A percentile compares a stretch with the other conserved stretches of the same genome.
phyloP scores from a whole-genome alignment of 768 basidiomycete genomes.

The Russula abietina region DNA sequence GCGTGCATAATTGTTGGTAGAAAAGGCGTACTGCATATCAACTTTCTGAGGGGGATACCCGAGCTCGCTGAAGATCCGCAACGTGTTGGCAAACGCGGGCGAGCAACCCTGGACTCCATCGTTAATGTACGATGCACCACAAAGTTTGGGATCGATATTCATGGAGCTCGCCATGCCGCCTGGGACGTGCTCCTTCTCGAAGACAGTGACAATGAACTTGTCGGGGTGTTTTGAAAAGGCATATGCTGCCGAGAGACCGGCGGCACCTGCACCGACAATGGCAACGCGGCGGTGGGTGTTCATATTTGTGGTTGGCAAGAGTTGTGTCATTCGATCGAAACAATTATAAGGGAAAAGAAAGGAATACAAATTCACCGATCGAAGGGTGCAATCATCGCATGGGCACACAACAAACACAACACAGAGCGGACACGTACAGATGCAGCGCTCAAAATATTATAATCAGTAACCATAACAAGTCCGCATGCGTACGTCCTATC shows the following conservation, averaged over 20 bases:
- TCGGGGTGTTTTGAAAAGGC: constrained; percentile 33
- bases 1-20: background rate
- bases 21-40: constrained; percentile 31
- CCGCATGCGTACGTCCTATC: constrained; percentile 10
- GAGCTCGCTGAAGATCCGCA: constrained; percentile 33
- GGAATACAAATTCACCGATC: constrained; percentile 20
- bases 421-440: constrained; percentile 18
- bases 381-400: constrained; percentile 6
- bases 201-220: constrained; percentile 31
- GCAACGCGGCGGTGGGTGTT: constrained; percentile 9
- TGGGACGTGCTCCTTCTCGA: constrained; percentile 30
- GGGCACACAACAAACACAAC: constrained; percentile 10
- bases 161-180: constrained; percentile 36
- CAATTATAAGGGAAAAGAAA: background rate
- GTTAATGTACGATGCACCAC: constrained; percentile 35
- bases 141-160: constrained; percentile 30
- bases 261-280: constrained; percentile 19
- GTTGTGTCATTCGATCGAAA: background rate
- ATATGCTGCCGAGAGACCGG: constrained; percentile 34
- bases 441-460: constrained; percentile 13
- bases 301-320: background rate
- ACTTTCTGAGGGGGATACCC: constrained; percentile 32
- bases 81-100: constrained; percentile 34
- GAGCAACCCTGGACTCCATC: constrained; percentile 36
- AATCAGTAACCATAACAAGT: constrained; percentile 13